These are phyloP conservation scores for Cladosporium velox DNA, from an alignment of 2,329 filamentous ascomycete species.

Conservation along the genomic window DNA sequence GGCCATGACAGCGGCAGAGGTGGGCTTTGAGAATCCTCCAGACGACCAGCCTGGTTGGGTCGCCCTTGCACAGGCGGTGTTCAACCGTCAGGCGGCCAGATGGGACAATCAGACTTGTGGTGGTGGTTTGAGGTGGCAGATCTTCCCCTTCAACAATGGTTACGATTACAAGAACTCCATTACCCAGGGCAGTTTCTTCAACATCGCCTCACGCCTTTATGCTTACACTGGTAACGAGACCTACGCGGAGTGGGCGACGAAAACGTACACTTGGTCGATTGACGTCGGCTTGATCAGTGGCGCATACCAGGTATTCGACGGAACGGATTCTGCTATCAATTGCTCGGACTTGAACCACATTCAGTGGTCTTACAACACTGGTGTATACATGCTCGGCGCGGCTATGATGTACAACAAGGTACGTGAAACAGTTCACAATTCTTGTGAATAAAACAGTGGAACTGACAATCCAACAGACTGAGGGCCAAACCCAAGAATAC, in stretches of 20 bases:
- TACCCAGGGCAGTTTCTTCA: slow-evolving; percentile 55
- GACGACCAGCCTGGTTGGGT: slow-evolving; percentile 46
- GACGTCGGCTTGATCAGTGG: slow-evolving; percentile 60
- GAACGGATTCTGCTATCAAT: slow-evolving; percentile 48
- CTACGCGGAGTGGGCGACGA: slow-evolving; percentile 65
- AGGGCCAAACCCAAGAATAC: slow-evolving; percentile 25
- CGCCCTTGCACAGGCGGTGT: slow-evolving; percentile 46
- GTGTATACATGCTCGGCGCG: slow-evolving; percentile 51
- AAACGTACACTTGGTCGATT: slow-evolving; percentile 39
- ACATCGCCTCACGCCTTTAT: slow-evolving; percentile 47
- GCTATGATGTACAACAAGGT: slow-evolving; percentile 49
- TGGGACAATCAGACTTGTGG: slow-evolving; percentile 42
- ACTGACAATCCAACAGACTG: slow-evolving; percentile 26
- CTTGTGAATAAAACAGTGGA: no score
- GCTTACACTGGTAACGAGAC: slow-evolving; percentile 50
- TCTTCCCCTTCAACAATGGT: slow-evolving; percentile 51
- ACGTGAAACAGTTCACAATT: not conserved
- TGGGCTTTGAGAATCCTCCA: slow-evolving; percentile 47
- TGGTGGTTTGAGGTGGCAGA: slow-evolving; percentile 44
- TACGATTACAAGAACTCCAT: slow-evolving; percentile 54
- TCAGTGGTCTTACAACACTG: slow-evolving; percentile 49
- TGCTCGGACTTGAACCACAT: slow-evolving; percentile 49
- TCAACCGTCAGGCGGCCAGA: slow-evolving; percentile 41
- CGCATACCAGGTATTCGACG: slow-evolving; percentile 51
- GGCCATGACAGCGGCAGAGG: slow-evolving; percentile 57